phyloP scores from a whole-genome alignment of 176 grass and related monocot species.

The Zoysia japonica region DNA sequence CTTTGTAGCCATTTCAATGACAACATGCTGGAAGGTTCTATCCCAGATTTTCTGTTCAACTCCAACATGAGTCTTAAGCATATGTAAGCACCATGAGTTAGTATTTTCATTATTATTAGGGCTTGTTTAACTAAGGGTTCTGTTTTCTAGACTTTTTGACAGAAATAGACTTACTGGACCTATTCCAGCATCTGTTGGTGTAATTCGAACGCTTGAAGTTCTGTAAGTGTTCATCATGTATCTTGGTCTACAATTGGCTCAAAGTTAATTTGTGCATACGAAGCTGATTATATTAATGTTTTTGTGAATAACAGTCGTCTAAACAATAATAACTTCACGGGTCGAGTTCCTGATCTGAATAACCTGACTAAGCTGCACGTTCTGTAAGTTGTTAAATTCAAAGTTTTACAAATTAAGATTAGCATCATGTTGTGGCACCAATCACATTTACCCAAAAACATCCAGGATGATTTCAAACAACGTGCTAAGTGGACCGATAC shows the following conservation, averaged over 20 bases:
- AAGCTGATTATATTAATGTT: conserved; percentile 31
- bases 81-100: conserved; percentile 58
- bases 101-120: not conserved
- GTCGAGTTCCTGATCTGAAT: conserved; percentile 45
- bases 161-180: conserved; percentile 57
- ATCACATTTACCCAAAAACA: not conserved
- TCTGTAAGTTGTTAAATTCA: conserved; percentile 57
- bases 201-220: conserved; percentile 57
- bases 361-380: conserved; percentile 51
- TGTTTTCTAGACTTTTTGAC: conserved; percentile 66
- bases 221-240: conserved; percentile 64
- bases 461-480: conserved; percentile 78
- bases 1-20: conserved; percentile 71
- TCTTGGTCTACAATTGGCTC: conserved; percentile 7
- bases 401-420: not conserved
- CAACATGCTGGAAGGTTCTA: conserved; percentile 59
- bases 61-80: conserved; percentile 55
- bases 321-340: conserved; percentile 52
- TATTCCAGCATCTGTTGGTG: conserved; percentile 58
- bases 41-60: conserved; percentile 71
- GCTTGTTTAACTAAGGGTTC: conserved; percentile 13
- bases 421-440: not conserved
- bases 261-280: not conserved
- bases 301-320: conserved; percentile 56
- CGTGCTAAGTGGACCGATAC: conserved; percentile 54